Percentiles rank a stretch among this genome's conserved stretches.
Evolutionary conservation across 257 asterid species (phyloP).

Genomic region (Solanum habrochaites): DNA sequence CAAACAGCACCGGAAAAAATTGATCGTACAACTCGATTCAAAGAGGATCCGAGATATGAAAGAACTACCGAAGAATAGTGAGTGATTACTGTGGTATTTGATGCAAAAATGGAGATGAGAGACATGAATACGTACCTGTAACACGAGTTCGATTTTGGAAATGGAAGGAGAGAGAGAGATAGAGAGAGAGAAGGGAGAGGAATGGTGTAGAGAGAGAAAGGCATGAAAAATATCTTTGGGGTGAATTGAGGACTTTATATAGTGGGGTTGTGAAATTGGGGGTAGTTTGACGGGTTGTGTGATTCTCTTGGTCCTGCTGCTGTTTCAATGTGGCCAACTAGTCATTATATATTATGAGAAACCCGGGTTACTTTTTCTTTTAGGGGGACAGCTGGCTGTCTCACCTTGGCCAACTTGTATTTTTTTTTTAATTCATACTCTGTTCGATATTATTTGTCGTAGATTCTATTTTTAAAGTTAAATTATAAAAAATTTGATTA

Average conservation of each 20-base stretch:
- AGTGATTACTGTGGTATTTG: neutral
- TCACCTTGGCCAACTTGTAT: neutral
- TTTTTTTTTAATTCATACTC: too few relatives aligned
- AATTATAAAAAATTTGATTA: too few relatives aligned
- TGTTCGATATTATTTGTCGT: too few relatives aligned
- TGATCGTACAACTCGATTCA: neutral
- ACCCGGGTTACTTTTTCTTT: neutral
- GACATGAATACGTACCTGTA: neutral
- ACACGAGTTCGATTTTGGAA: neutral
- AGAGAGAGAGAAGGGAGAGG: neutral
- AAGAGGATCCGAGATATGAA: neutral
- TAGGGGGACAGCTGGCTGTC: neutral
- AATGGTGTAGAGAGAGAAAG: neutral
- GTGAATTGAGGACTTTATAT: neutral
- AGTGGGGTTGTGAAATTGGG: neutral
- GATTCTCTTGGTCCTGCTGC: neutral
- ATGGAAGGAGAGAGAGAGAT: neutral
- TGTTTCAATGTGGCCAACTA: neutral
- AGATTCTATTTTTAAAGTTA: accelerated
- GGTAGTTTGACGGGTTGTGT: neutral
- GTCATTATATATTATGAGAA: neutral
- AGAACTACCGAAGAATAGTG: neutral
- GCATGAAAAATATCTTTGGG: neutral
- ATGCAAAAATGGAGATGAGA: neutral
- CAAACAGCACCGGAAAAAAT: neutral